These are phyloP conservation scores for Citrus trifoliata DNA, from an alignment of 345 rosid genomes.

Conservation along the genomic window DNA sequence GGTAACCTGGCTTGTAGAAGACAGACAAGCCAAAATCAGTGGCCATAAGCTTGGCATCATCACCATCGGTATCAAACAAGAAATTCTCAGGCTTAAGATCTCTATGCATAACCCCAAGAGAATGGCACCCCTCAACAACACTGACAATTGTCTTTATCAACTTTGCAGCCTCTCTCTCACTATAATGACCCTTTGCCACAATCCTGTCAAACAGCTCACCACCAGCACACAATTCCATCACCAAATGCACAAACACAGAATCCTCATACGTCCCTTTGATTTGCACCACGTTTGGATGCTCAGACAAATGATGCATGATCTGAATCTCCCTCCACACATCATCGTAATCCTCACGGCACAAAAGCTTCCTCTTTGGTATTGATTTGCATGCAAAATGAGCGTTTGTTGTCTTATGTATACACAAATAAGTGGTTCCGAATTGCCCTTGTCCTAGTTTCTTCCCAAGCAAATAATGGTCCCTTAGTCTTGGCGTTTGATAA, in stretches of 20 bases:
- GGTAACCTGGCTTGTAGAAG: constrained; percentile 90
- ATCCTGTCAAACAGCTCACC: constrained; percentile 97
- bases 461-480: constrained; percentile 79
- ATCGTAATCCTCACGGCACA: constrained; percentile 90
- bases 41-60: constrained; percentile 83
- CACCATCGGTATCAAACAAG: constrained; percentile 68
- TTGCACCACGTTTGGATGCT: constrained; percentile 73
- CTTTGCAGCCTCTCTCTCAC: constrained; percentile 87
- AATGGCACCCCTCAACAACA: constrained; percentile 92
- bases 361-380: constrained; percentile 84
- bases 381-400: constrained; percentile 80
- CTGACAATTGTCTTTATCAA: constrained; percentile 81
- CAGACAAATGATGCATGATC: constrained; percentile 98
- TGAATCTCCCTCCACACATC: constrained; percentile 98
- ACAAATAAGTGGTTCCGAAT: constrained; percentile 85
- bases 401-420: constrained; percentile 57
- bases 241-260: constrained; percentile 84
- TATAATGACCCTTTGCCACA: constrained; percentile 86
- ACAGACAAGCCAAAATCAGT: constrained; percentile 91
- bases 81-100: constrained; percentile 99
- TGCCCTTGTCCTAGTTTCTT: constrained; percentile 96
- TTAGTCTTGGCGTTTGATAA: constrained; percentile 68
- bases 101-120: constrained; percentile 95
- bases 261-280: constrained; percentile 93
- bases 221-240: constrained; percentile 94